phyloP scores from a whole-genome alignment of 2,329 filamentous ascomycete species.

The Xylariaceae sp. region DNA sequence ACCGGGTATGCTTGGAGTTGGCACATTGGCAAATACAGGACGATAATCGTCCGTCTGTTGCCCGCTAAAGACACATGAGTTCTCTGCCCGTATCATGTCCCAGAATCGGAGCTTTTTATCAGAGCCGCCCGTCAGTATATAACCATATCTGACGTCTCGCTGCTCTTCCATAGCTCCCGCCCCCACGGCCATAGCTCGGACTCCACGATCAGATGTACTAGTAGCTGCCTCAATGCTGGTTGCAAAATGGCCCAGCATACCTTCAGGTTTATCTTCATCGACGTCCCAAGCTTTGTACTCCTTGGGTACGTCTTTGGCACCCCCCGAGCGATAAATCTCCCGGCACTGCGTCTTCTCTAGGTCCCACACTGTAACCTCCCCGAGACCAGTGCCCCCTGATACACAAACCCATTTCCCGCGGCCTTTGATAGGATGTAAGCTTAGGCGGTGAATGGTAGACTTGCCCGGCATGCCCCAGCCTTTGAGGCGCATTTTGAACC shows the following conservation, averaged over 20 bases:
- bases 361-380: constrained; percentile 94
- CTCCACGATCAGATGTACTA: constrained; percentile 45
- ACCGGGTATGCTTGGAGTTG: constrained; percentile 44
- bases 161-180: constrained; percentile 68
- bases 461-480: constrained; percentile 85
- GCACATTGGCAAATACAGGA: constrained; percentile 67
- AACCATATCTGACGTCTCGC: constrained; percentile 72
- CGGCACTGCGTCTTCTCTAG: constrained; percentile 85
- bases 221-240: constrained; percentile 65
- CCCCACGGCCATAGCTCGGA: constrained; percentile 72
- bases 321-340: constrained; percentile 77
- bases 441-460: constrained; percentile 74
- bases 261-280: constrained; percentile 83
- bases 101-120: constrained; percentile 93
- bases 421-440: constrained; percentile 74
- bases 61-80: constrained; percentile 78
- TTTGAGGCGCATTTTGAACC: constrained; percentile 85
- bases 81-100: constrained; percentile 78
- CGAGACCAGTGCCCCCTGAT: constrained; percentile 79
- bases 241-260: constrained; percentile 83
- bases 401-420: constrained; percentile 85
- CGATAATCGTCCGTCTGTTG: constrained; percentile 65
- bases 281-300: constrained; percentile 83
- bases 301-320: constrained; percentile 57
- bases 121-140: constrained; percentile 81